Base-by-base conservation (phyloP, 805 yeast genomes). In the Priceomyces haplophilus region DNA sequence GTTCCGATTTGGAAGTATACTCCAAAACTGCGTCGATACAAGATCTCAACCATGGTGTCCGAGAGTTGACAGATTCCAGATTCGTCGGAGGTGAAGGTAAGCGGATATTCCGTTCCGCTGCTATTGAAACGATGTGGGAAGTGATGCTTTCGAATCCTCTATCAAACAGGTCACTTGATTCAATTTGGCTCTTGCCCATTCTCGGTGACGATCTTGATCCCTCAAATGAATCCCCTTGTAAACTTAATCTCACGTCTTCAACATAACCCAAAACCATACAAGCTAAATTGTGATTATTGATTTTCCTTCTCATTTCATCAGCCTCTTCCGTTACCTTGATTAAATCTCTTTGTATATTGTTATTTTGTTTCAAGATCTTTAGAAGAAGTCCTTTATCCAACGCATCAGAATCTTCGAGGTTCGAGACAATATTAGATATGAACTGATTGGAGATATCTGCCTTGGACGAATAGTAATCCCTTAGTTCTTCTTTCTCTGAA, bases 201-300 rank as follows among this genome's bases (percentile, higher is more conserved):
- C 25, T 3, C 5, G 24, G 8, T 7, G 50, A 50, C 7, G 37
- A 29, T 3, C 52, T 48, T 1, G 51, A 41, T 7, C 25, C 12
- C 21, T 21, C 38, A 12, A 34, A 31, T 13, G 25, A n/a, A 15
- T 37, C 31, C 7, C 24, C 31, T 12, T 38, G 38, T 12, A 51
- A 42, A 17, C 63, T 52, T 11, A 64, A 44, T 45, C 58, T 61
- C 11, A 70, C 62, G 51, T 69, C 75, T 46, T 74, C 76, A 13
- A 74, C 64, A 51, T 74, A 73, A 2, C 80, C 79, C 47, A 75
- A 56, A 12, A 70, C 69, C 36, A 73, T 62, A 24, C 76, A 68
- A 0, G 75, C 64, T 39, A 72, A 49, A 43, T 73, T 69, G 49
- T 75, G 80, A 47, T 66, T 64, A 41, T 58, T 62, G 39, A 74